Percentiles rank a stretch among this genome's conserved stretches.
phyloP scores from a whole-genome alignment of 176 grass and related monocot genomes.

The Urochloa ruziziensis region DNA sequence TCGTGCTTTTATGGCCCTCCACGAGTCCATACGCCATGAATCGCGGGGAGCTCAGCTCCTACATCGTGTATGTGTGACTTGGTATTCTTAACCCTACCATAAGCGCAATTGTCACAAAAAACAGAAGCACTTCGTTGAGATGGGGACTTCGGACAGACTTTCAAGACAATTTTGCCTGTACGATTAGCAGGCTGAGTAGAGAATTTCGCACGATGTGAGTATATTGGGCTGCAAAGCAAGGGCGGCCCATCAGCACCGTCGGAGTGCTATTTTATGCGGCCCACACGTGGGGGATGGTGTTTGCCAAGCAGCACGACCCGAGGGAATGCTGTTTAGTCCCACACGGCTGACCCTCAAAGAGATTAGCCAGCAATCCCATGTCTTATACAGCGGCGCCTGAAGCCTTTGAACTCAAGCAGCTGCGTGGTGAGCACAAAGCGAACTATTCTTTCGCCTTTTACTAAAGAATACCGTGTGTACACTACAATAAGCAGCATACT shows the following conservation, averaged over 20 bases:
- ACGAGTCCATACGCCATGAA: too few species aligned
- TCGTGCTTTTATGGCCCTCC: too few species aligned
- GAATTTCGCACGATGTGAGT: too few species aligned
- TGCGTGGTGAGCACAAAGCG: constrained; percentile 61
- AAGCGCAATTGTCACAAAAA: too few species aligned
- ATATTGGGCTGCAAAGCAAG: too few species aligned
- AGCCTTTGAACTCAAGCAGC: background rate
- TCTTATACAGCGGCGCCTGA: background rate
- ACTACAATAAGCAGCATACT: constrained; percentile 35
- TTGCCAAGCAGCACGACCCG: background rate
- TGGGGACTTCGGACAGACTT: too few species aligned
- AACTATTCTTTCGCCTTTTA: constrained; percentile 94
- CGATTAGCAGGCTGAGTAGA: too few species aligned
- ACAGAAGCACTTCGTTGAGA: too few species aligned
- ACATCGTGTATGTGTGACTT: too few species aligned
- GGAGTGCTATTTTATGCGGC: background rate
- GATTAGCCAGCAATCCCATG: background rate
- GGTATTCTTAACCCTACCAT: too few species aligned
- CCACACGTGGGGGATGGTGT: background rate
- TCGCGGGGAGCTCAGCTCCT: too few species aligned
- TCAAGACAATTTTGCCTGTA: too few species aligned
- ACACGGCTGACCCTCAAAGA: background rate
- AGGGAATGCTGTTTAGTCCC: background rate
- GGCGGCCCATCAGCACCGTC: background rate
- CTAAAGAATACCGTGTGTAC: constrained; percentile 79